phyloP scores from a whole-genome alignment of 176 grass and related monocot genomes.

The Ananas comosus region DNA sequence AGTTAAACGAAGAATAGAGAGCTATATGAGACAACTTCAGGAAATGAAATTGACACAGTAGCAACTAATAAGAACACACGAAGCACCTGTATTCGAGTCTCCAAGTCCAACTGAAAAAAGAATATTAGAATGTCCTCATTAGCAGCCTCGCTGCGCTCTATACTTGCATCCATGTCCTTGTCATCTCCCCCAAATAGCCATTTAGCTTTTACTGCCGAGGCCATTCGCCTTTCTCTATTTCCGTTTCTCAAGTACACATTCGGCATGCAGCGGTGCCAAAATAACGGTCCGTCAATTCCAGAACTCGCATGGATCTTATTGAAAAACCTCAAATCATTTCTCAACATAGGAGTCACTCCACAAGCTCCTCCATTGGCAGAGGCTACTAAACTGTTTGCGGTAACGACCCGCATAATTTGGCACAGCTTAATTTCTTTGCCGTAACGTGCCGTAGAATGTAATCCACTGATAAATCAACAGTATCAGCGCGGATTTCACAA shows the following conservation, averaged over 20 bases:
- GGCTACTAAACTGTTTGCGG: slow-evolving; percentile 33
- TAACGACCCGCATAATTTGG: slow-evolving; percentile 55
- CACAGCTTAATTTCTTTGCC: not conserved
- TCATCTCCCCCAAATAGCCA: slow-evolving; percentile 47
- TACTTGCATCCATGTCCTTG: slow-evolving; percentile 42
- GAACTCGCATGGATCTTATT: slow-evolving; percentile 21
- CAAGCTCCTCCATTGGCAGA: slow-evolving; percentile 30
- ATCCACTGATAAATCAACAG: not conserved
- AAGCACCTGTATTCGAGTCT: slow-evolving; percentile 66
- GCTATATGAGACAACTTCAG: not conserved
- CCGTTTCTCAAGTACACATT: slow-evolving; percentile 18
- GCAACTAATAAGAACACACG: slow-evolving; percentile 2
- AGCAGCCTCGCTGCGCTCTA: slow-evolving; percentile 84
- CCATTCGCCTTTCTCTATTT: slow-evolving; percentile 12
- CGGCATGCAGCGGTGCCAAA: slow-evolving; percentile 14
- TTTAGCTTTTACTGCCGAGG: slow-evolving; percentile 18
- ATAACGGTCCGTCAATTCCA: slow-evolving; percentile 12
- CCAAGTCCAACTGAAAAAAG: slow-evolving; percentile 89
- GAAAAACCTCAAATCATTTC: slow-evolving; percentile 21
- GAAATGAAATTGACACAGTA: slow-evolving; percentile 11
- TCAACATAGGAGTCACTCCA: slow-evolving; percentile 21
- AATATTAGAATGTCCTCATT: slow-evolving; percentile 95
- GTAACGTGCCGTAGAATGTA: not conserved
- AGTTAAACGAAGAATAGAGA: not conserved
- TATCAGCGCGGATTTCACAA: not conserved